These are phyloP conservation scores for Lentinula sp. DNA, from an alignment of 768 basidiomycete species.

Conservation along the genomic window DNA sequence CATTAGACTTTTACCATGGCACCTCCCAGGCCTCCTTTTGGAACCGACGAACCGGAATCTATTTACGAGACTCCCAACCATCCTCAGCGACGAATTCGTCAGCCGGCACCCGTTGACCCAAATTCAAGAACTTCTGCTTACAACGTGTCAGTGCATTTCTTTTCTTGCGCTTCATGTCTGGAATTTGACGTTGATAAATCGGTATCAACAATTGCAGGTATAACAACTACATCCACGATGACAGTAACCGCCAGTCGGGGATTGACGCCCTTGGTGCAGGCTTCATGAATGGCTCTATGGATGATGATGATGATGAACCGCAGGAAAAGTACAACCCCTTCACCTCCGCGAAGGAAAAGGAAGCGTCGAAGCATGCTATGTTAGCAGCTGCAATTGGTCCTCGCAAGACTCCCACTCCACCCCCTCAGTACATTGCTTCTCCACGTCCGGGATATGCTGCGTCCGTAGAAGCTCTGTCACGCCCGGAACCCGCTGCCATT, in stretches of 20 bases:
- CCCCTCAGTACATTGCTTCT: slow-evolving; percentile 47
- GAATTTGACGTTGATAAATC: slow-evolving; percentile 2
- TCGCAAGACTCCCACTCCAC: slow-evolving; percentile 18
- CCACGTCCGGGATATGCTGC: slow-evolving; percentile 73
- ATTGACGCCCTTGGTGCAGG: slow-evolving; percentile 48
- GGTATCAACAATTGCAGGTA: slow-evolving; percentile 37
- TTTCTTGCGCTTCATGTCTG: neutral
- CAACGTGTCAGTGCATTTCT: slow-evolving; percentile 49
- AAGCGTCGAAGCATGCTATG: slow-evolving; percentile 25
- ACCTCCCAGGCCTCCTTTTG: slow-evolving; percentile 57
- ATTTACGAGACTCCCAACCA: slow-evolving; percentile 43
- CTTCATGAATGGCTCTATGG: slow-evolving; percentile 36
- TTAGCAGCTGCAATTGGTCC: slow-evolving; percentile 25
- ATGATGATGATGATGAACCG: slow-evolving; percentile 40
- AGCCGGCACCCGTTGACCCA: slow-evolving; percentile 41
- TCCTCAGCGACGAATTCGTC: slow-evolving; percentile 36
- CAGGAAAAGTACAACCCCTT: slow-evolving; percentile 17
- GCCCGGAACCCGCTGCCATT: slow-evolving; percentile 35
- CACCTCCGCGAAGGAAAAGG: slow-evolving; percentile 9
- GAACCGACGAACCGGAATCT: slow-evolving; percentile 62
- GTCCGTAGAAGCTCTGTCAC: slow-evolving; percentile 57
- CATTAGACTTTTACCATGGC: slow-evolving; percentile 23
- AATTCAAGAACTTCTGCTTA: slow-evolving; percentile 58
- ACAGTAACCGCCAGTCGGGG: slow-evolving; percentile 42
- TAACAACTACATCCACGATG: slow-evolving; percentile 47